Conservation (phyloP, 108 stramenopile genomes). For the Aurantiochytrium sp. region DNA sequence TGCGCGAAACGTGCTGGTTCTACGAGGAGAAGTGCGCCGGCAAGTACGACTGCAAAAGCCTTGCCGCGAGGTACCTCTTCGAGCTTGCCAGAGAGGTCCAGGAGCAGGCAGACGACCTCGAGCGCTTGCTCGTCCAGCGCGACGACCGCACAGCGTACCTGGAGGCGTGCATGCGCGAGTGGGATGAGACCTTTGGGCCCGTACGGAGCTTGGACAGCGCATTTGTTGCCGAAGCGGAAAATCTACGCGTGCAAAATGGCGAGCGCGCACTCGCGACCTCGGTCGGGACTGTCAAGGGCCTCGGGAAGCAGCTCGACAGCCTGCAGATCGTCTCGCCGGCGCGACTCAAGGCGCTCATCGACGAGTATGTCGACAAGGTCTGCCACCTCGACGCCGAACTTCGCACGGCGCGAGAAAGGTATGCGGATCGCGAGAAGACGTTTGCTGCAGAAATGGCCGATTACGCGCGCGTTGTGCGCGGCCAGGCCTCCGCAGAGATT, state of each 20-base stretch:
- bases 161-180: conserved; percentile 11
- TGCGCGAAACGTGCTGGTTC: conserved; percentile 68
- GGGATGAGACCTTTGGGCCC: conserved; percentile 1
- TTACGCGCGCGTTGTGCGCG: not conserved
- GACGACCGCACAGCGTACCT: not conserved
- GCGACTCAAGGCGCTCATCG: not conserved
- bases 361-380: not conserved
- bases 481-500: not conserved
- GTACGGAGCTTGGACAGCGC: not conserved
- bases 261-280: not conserved
- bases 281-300: not conserved
- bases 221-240: not conserved
- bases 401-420: not conserved
- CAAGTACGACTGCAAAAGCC: conserved; percentile 57
- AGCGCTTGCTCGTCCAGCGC: not conserved
- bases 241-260: not conserved
- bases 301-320: not conserved
- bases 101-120: conserved; percentile 2
- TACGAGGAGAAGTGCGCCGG: conserved; percentile 71
- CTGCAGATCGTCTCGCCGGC: not conserved
- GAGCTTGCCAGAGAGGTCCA: conserved; percentile 66
- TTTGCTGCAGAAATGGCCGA: not conserved
- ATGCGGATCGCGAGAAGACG: not conserved
- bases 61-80: conserved; percentile 69
- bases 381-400: not conserved